Evolutionary conservation across 2,329 filamentous ascomycete genomes (phyloP), one percentile per base, ranked within the genome.

Genomic region (Penicillium expansum): DNA sequence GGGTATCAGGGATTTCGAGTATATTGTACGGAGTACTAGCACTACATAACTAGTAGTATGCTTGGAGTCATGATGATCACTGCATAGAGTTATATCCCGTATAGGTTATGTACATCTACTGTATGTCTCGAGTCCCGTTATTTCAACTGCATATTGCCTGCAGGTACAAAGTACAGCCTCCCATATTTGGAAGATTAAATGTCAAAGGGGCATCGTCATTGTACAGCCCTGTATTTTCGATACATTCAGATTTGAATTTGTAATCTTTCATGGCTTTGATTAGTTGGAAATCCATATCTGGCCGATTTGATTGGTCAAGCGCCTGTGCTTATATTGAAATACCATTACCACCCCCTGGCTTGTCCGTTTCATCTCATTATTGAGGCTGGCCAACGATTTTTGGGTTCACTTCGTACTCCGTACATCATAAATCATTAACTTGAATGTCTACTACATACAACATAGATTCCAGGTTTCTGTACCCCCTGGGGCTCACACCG

Each of bases 291-390:
- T 18, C 5, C 2, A 42, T 2, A 14, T 20, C 0, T 7, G 7
- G 5, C 18, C 1, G 7, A 43, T 5, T 10, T 44, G 2, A 45
- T 52, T 52, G 38, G 38, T 20, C 4, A 5, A 3, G 6, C 4
- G 1, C 0, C 7, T 2, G 2, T 10, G 9, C 7, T 16, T 1
- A 18, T 22, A 22, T 22, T 43, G 49, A 45, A 52, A 52, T 27
- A 14, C 22, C 1, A 16, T 35, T 52, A 52, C 49, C 48, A 45
- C n/a, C 49, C 37, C 49, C 49, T 51, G 37, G 18, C 29, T 35
- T 33, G 20, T 27, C n/a, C 1, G 38, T 52, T 24, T 35, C 16
- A 52, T 8, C 20, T 45, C 14, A 35, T 35, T 33, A 44, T 33
- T 27, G 20, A 43, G 49, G 38, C 18, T 51, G 29, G 44, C 44